Evolutionary conservation across 2,329 filamentous ascomycete genomes (phyloP), one percentile per base, ranked within the genome.

Genomic region (Zasmidium cellare): DNA sequence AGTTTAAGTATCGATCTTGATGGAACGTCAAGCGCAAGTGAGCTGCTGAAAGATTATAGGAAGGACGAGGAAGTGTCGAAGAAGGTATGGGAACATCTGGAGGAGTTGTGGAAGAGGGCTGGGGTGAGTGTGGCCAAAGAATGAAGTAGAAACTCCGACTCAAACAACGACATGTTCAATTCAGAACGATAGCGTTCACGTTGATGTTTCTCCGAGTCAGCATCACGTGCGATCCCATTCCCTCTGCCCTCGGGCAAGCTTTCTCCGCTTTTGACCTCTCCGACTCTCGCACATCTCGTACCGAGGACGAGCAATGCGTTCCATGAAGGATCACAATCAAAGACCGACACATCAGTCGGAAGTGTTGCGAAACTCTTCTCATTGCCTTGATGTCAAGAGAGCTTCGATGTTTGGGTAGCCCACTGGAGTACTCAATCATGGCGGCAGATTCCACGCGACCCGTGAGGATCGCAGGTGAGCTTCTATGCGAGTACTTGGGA

Each of bases 381-480:
- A 12, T 22, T 22, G 3, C 19, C 45, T 35, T 41, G 3, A 52
- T 52, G 50, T 52, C 50, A 18, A 44, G 50, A 52, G 50, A 52
- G n/a, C 20, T 52, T 18, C 50, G 31, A 45, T 63, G 60, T n/a
- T 38, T 61, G 18, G 62, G 60, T 14, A 63, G 60, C 45, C 60
- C 58, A 12, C 18, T 59, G 18, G 56, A 61, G 44, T 59, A 59
- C 35, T 61, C 56, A 11, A 65, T 59, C 20, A 65, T 65, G 64
- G 55, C 63, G 35, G 58, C 58, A 51, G 58, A 63, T 57, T 31
- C 59, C 20, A 66, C 62, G 18, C 57, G 68, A 16, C 65, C 69
- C 12, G 65, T 71, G 35, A 68, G 69, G 48, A 69, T 71, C 24
- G 69, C 69, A 48, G 69, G 69, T 56, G 60, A 41, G 16, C 6